phyloP scores from a whole-genome alignment of 1,139 yeast species.

The Suhomyces wounanorum region DNA sequence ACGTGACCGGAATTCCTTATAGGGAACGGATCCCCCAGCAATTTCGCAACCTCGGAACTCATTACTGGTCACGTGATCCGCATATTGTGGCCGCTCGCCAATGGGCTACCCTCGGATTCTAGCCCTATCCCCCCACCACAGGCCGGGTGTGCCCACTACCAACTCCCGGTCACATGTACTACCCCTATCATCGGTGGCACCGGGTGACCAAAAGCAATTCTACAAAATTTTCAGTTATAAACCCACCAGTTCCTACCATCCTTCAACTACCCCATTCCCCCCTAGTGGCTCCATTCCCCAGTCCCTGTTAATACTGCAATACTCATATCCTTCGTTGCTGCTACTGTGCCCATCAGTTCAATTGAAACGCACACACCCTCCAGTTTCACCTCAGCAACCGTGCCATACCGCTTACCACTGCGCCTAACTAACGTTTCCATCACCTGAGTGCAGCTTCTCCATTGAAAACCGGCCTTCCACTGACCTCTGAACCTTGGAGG shows the following conservation, averaged over 20 bases:
- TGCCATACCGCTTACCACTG: too few relatives aligned
- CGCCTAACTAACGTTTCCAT: background rate
- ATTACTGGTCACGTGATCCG: too few relatives aligned
- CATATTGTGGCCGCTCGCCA: too few relatives aligned
- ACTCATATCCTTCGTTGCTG: background rate
- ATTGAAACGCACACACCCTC: constrained; percentile 1
- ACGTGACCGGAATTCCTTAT: background rate
- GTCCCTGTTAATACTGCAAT: background rate
- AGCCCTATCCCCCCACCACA: too few relatives aligned
- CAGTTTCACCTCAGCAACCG: background rate
- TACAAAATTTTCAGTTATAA: background rate
- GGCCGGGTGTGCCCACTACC: background rate
- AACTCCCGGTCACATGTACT: background rate
- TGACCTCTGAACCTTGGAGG: background rate
- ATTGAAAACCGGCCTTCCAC: background rate
- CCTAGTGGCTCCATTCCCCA: background rate
- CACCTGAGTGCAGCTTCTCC: background rate
- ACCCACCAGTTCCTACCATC: background rate
- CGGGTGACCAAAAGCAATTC: constrained; percentile 2
- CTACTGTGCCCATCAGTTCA: background rate
- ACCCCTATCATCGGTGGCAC: constrained; percentile 3
- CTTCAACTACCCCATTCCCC: background rate
- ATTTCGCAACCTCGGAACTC: too few relatives aligned
- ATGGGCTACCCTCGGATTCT: too few relatives aligned
- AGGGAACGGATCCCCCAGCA: too few relatives aligned